A percentile compares a stretch with the other conserved stretches of the same genome.
Conservation (phyloP, 2,329 filamentous ascomycete species). For the Truncatella angustata region DNA sequence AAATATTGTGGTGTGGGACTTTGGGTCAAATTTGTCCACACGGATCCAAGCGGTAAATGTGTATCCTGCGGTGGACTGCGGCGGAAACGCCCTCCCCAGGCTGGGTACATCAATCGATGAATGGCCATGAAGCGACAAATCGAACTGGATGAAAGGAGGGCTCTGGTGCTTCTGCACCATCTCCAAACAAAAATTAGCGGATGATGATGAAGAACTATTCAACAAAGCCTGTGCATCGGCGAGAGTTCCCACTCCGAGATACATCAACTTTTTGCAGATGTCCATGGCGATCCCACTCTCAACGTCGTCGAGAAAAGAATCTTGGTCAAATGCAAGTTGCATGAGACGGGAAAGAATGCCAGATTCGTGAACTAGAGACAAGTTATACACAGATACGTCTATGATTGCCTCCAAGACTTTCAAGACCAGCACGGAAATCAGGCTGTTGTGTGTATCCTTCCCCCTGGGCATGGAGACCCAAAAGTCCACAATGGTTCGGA, state of each 20-base stretch:
- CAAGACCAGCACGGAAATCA: constrained; percentile 63
- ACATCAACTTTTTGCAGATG: constrained; percentile 68
- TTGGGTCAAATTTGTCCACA: constrained; percentile 80
- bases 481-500: constrained; percentile 60
- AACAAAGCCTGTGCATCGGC: constrained; percentile 78
- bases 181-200: constrained; percentile 69
- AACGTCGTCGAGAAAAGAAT: constrained; percentile 47
- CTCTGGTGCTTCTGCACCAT: constrained; percentile 72
- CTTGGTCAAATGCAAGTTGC: constrained; percentile 55
- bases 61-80: constrained; percentile 76
- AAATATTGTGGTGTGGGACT: constrained; percentile 90
- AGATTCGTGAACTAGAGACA: constrained; percentile 69
- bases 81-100: constrained; percentile 83
- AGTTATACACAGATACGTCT: constrained; percentile 64
- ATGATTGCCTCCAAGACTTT: constrained; percentile 59
- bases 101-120: constrained; percentile 86
- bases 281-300: constrained; percentile 62
- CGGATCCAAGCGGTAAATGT: constrained; percentile 88
- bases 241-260: constrained; percentile 75
- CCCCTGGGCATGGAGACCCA: constrained; percentile 61
- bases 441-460: constrained; percentile 37
- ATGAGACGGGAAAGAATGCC: constrained; percentile 68
- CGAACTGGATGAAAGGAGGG: constrained; percentile 89
- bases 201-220: constrained; percentile 47
- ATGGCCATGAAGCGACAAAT: constrained; percentile 83